Conservation (phyloP, 352 stramenopile species). For the Pythium periplocum region DNA sequence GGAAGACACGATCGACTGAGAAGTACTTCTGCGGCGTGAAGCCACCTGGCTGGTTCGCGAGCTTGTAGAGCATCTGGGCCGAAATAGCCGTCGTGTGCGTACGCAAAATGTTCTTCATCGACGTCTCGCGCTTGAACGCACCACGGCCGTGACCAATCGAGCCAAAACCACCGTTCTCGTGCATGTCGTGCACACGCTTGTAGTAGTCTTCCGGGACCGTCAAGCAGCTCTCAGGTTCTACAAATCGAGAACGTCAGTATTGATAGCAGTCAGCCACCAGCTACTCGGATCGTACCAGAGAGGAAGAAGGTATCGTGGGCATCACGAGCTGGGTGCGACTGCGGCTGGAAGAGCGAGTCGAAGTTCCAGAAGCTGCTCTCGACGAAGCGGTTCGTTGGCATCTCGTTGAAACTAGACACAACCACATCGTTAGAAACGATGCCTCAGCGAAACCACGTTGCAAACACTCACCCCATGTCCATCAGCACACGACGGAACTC, state of each 20-base stretch:
- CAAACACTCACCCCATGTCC: constrained; percentile 92
- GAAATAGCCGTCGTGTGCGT: constrained; percentile 99
- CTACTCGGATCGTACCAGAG: constrained; percentile 58
- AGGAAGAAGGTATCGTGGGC: constrained; percentile 99
- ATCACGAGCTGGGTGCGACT: constrained; percentile 98
- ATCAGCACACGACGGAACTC: constrained; percentile 99
- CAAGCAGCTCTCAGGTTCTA: constrained; percentile 65
- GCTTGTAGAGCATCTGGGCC: constrained; percentile 98
- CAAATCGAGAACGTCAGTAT: constrained; percentile 1
- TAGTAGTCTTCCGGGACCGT: constrained; percentile 98
- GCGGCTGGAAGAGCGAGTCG: constrained; percentile 99
- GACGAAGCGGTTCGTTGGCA: constrained; percentile 99
- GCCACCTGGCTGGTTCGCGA: constrained; percentile 91
- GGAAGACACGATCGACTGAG: constrained; percentile 99
- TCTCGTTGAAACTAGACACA: constrained; percentile 93
- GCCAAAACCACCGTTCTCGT: constrained; percentile 94
- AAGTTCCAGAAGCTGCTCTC: constrained; percentile 99
- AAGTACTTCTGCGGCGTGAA: constrained; percentile 99
- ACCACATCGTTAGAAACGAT: neutral
- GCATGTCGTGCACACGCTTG: constrained; percentile 97
- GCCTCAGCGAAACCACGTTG: too few relatives aligned
- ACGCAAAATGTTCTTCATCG: constrained; percentile 98
- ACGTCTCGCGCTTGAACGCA: constrained; percentile 93
- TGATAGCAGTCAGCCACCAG: neutral
- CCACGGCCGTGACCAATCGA: constrained; percentile 90